These are phyloP conservation scores for Monilinia polystroma DNA, from an alignment of 2,329 filamentous ascomycete species.

Conservation along the genomic window DNA sequence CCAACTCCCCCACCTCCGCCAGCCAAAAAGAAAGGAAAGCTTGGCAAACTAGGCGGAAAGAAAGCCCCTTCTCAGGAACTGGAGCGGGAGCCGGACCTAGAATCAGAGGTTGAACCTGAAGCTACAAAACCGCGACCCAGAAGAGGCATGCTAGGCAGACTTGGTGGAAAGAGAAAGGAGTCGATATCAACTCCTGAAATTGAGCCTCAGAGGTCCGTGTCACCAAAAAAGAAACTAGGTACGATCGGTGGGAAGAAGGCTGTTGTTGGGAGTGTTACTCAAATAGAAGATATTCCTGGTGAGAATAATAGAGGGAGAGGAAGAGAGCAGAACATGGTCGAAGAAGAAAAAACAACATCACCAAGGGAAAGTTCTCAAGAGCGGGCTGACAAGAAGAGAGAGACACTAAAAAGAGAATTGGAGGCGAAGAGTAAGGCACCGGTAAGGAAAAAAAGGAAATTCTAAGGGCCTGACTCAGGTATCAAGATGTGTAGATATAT, in stretches of 20 bases:
- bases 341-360: slow-evolving; percentile 22
- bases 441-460: slow-evolving; percentile 41
- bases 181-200: slow-evolving; percentile 21
- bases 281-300: slow-evolving; percentile 12
- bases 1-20: not conserved
- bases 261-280: slow-evolving; percentile 9
- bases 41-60: slow-evolving; percentile 31
- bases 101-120: slow-evolving; percentile 3
- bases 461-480: slow-evolving; percentile 29
- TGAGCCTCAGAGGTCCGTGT: slow-evolving; percentile 22
- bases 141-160: slow-evolving; percentile 33
- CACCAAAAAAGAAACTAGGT: slow-evolving; percentile 34
- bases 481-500: slow-evolving; percentile 10
- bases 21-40: slow-evolving; percentile 25
- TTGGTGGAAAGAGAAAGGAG: slow-evolving; percentile 35
- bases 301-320: slow-evolving; percentile 26
- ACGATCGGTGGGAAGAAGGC: slow-evolving; percentile 27
- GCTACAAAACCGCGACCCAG: slow-evolving; percentile 18
- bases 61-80: slow-evolving; percentile 24
- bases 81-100: slow-evolving; percentile 19
- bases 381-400: slow-evolving; percentile 38
- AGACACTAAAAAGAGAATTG: slow-evolving; percentile 36
- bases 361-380: slow-evolving; percentile 37
- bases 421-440: slow-evolving; percentile 39
- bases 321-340: slow-evolving; percentile 25